These are phyloP conservation scores for Trypanosoma melophagium DNA, from an alignment of 208 protist genomes.

Conservation along the genomic window DNA sequence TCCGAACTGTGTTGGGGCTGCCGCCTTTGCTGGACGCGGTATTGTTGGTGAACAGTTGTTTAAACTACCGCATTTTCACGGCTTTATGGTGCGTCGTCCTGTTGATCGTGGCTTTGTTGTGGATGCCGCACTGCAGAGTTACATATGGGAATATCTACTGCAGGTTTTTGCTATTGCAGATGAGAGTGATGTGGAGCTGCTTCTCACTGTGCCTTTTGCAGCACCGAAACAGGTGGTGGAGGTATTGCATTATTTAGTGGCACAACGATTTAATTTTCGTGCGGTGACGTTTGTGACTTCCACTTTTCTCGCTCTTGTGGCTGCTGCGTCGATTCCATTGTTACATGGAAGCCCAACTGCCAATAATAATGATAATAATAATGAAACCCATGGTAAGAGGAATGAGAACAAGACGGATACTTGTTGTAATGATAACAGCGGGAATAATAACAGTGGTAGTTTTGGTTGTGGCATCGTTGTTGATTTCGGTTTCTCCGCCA, in stretches of 20 bases:
- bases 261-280: slow-evolving; percentile 59
- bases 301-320: slow-evolving; percentile 56
- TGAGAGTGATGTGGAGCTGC: slow-evolving; percentile 59
- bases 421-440: not conserved
- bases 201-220: slow-evolving; percentile 69
- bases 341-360: slow-evolving; percentile 2
- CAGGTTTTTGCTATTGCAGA: slow-evolving; percentile 66
- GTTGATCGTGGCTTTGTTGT: slow-evolving; percentile 73
- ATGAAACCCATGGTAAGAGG: not conserved
- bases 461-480: slow-evolving; percentile 53
- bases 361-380: not conserved
- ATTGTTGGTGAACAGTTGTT: slow-evolving; percentile 68
- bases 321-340: slow-evolving; percentile 20
- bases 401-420: no score
- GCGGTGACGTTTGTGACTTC: slow-evolving; percentile 71
- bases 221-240: slow-evolving; percentile 54
- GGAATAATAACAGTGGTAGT: not conserved
- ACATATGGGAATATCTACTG: slow-evolving; percentile 78
- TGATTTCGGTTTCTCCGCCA: slow-evolving; percentile 77
- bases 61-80: slow-evolving; percentile 74
- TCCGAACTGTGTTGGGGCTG: slow-evolving; percentile 73
- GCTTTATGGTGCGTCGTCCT: slow-evolving; percentile 78
- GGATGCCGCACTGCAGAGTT: slow-evolving; percentile 63
- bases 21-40: slow-evolving; percentile 57
- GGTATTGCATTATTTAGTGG: slow-evolving; percentile 52